Evolutionary conservation across 345 rosid species (phyloP).

Genomic region (Boechera retrofracta): DNA sequence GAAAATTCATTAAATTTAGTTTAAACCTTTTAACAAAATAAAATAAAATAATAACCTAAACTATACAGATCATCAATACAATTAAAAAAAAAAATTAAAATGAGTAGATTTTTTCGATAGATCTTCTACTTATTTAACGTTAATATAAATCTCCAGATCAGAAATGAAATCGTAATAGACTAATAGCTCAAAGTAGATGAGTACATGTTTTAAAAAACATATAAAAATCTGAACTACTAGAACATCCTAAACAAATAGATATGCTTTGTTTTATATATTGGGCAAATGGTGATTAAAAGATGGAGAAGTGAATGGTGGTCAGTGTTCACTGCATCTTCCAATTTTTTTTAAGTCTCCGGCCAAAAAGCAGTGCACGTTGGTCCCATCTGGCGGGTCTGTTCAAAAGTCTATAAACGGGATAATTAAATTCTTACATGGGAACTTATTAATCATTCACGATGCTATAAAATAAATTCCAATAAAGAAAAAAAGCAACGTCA

Average conservation of each 20-base stretch:
- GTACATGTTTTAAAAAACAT: background rate
- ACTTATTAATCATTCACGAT: slow-evolving; percentile 10
- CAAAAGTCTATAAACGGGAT: background rate
- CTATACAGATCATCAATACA: background rate
- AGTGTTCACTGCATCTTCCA: slow-evolving; percentile 5
- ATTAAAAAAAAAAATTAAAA: background rate
- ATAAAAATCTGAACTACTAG: background rate
- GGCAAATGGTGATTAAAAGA: background rate
- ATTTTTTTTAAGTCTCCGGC: background rate
- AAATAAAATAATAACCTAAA: too few species aligned
- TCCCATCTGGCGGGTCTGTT: slow-evolving; percentile 33
- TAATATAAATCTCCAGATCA: background rate
- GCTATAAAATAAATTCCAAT: background rate
- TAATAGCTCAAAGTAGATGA: background rate
- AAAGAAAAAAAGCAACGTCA: background rate
- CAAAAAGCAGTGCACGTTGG: slow-evolving; percentile 27
- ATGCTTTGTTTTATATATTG: background rate
- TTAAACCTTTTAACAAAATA: too few species aligned
- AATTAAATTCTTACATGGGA: slow-evolving; percentile 9
- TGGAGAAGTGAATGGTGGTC: slow-evolving; percentile 30
- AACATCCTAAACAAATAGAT: background rate
- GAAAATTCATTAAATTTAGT: background rate
- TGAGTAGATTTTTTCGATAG: background rate
- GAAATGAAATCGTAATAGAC: background rate
- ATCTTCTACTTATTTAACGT: background rate